Conservation (phyloP, 768 basidiomycete genomes). For the Termitomyces sp. region DNA sequence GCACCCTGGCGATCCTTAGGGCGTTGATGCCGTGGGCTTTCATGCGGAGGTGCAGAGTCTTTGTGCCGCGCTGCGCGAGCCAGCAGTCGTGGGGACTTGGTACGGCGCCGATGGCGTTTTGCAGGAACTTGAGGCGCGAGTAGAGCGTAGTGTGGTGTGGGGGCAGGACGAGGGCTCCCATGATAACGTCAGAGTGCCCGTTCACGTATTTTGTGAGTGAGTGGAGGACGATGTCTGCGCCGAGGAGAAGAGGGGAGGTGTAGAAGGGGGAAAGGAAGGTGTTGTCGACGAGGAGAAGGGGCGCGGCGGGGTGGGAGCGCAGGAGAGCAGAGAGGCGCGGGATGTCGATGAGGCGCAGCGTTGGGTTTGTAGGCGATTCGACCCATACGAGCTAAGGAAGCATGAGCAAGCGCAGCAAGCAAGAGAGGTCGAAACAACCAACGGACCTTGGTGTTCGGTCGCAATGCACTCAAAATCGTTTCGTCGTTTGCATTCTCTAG, state of each 20-base stretch:
- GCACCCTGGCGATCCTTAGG: conserved; percentile 60
- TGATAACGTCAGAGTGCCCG: conserved; percentile 91
- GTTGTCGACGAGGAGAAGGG: conserved; percentile 87
- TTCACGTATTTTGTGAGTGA: conserved; percentile 87
- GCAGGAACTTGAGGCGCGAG: conserved; percentile 73
- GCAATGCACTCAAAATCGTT: conserved; percentile 57
- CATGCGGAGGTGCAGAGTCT: conserved; percentile 88
- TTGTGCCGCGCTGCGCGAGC: conserved; percentile 86
- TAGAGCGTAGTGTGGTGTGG: conserved; percentile 40
- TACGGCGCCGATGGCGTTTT: conserved; percentile 83
- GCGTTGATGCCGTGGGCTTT: conserved; percentile 83
- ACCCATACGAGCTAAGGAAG: conserved; percentile 81
- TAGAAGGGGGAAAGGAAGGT: conserved; percentile 94
- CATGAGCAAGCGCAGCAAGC: no score
- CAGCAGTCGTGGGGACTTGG: conserved; percentile 85
- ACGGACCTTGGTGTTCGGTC: conserved; percentile 75
- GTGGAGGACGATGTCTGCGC: conserved; percentile 85
- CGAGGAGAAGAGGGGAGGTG: conserved; percentile 76
- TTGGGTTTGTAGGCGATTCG: conserved; percentile 94
- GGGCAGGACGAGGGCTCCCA: conserved; percentile 79
- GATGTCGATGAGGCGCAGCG: conserved; percentile 82
- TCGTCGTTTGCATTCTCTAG: conserved; percentile 66
- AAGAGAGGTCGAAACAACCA: no score
- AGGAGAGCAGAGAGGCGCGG: conserved; percentile 61
- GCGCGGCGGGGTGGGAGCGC: conserved; percentile 52